A percentile compares a stretch with the other conserved stretches of the same genome.
phyloP scores from a whole-genome alignment of 164 flowering plant species.

The Aristolochia contorta region DNA sequence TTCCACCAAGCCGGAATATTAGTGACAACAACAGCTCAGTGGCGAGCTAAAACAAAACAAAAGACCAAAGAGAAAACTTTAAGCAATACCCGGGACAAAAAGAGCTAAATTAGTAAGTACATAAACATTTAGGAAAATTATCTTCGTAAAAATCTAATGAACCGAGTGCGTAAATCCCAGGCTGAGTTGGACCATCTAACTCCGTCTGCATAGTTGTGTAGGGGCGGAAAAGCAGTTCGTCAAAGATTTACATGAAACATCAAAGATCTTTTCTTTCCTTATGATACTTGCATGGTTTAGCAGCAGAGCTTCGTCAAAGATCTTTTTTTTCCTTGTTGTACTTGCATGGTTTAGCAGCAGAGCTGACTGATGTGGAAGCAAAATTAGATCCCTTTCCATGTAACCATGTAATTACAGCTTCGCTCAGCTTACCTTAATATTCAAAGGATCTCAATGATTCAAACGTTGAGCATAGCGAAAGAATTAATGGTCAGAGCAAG shows the following conservation, averaged over 20 bases:
- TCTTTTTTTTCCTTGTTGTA: too few species aligned
- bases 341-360: too few species aligned
- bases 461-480: too few species aligned
- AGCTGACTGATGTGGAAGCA: too few species aligned
- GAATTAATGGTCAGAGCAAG: not conserved
- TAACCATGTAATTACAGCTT: too few species aligned
- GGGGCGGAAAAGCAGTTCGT: not conserved
- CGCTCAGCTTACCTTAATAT: too few species aligned
- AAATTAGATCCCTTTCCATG: too few species aligned
- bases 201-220: not conserved
- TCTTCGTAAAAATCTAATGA: not conserved
- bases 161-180: not conserved
- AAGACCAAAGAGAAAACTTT: not conserved
- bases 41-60: not conserved
- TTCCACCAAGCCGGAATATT: not conserved
- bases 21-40: not conserved
- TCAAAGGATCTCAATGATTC: too few species aligned
- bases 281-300: too few species aligned
- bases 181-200: not conserved
- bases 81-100: not conserved
- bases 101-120: not conserved
- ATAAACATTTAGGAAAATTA: not conserved
- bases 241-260: not conserved
- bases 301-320: too few species aligned
- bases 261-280: not conserved